These are phyloP conservation scores for Neurospora intermedia DNA, from an alignment of 495 filamentous ascomycete species.

Conservation along the genomic window DNA sequence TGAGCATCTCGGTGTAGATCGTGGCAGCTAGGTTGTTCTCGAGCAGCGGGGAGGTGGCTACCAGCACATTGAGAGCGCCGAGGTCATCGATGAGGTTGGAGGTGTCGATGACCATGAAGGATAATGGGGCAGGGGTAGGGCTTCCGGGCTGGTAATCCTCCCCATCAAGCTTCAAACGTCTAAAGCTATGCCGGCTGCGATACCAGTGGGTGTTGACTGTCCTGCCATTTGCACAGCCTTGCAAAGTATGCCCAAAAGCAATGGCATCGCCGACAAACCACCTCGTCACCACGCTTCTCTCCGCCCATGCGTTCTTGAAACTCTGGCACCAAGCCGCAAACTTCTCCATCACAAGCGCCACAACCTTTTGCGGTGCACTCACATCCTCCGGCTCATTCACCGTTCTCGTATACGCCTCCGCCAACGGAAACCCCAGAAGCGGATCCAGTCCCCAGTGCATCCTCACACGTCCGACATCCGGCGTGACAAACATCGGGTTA, in stretches of 20 bases:
- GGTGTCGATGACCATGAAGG: conserved; percentile 20
- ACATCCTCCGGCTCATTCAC: not conserved
- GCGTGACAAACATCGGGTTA: conserved; percentile 13
- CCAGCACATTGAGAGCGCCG: conserved; percentile 13
- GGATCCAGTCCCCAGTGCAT: conserved; percentile 20
- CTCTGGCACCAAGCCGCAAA: conserved; percentile 16
- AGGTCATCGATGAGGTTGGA: conserved; percentile 17
- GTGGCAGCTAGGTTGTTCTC: conserved; percentile 13
- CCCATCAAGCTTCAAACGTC: conserved; percentile 7
- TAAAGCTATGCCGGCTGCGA: not conserved
- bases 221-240: not conserved
- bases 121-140: conserved; percentile 7
- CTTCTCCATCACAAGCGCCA: conserved; percentile 5
- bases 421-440: conserved; percentile 20
- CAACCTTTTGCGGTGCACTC: not conserved
- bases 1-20: conserved; percentile 14
- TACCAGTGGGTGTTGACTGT: not conserved
- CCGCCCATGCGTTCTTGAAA: conserved; percentile 3
- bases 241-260: conserved; percentile 12
- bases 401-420: conserved; percentile 10
- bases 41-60: conserved; percentile 14
- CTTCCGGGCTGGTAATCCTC: conserved; percentile 4
- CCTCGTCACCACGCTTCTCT: conserved; percentile 3
- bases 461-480: not conserved
- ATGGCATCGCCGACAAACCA: conserved; percentile 18